phyloP scores from a whole-genome alignment of 352 stramenopile species.

The Pythium aquatile region DNA sequence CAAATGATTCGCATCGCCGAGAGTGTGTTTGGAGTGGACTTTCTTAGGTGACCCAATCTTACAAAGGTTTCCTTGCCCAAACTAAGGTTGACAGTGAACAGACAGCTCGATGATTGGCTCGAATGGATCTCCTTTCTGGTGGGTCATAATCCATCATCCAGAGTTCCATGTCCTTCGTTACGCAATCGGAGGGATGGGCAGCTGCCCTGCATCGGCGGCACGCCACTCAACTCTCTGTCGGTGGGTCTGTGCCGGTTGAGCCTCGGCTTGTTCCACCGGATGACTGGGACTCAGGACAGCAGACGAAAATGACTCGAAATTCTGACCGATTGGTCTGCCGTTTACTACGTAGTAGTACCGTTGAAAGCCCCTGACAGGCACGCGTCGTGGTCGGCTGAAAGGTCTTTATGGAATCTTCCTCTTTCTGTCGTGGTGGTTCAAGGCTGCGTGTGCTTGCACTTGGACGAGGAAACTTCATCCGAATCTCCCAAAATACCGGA shows the following conservation, averaged over 20 bases:
- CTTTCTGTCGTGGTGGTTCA: not conserved
- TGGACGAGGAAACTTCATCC: not conserved
- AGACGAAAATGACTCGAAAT: not conserved
- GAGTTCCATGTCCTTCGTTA: not conserved
- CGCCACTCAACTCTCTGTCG: not conserved
- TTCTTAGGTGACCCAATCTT: not conserved
- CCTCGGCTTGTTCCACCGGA: not conserved
- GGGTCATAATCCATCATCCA: conserved; percentile 6
- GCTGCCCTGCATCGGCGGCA: not conserved
- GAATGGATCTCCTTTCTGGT: not conserved
- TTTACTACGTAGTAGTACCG: no score
- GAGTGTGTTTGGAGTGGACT: no score
- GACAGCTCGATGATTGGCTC: conserved; percentile 1
- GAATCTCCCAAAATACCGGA: not conserved
- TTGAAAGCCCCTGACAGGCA: no score
- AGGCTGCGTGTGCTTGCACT: not conserved
- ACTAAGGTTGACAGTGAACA: not conserved
- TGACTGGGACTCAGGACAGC: no score
- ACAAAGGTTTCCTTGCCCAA: not conserved
- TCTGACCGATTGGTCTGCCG: no score
- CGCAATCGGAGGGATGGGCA: conserved; percentile 22
- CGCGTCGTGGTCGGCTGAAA: not conserved
- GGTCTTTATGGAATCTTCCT: not conserved
- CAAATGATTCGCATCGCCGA: no score
- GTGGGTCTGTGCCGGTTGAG: not conserved